These are phyloP conservation scores for Flaveria robusta DNA, from an alignment of 129 eudicot genomes.

Conservation along the genomic window DNA sequence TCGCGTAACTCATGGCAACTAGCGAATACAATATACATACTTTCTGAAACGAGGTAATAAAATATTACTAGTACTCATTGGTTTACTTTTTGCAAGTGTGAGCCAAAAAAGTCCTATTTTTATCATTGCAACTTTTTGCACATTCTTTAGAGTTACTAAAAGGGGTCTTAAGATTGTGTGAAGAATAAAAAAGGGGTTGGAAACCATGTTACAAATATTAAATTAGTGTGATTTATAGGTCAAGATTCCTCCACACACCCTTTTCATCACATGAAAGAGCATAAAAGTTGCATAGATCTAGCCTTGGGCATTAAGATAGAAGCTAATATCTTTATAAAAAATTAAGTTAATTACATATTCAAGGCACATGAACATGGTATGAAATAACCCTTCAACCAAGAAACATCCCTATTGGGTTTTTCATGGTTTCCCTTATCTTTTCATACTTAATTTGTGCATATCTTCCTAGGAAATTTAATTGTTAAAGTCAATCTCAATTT, in stretches of 20 bases:
- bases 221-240: constrained; percentile 38
- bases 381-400: constrained; percentile 39
- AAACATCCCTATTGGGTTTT: constrained; percentile 48
- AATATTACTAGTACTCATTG: not conserved
- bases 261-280: constrained; percentile 42
- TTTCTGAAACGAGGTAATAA: not conserved
- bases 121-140: constrained; percentile 12
- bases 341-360: constrained; percentile 11
- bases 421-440: constrained; percentile 35
- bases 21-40: not conserved
- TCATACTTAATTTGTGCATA: constrained; percentile 37
- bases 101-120: not conserved
- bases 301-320: constrained; percentile 44
- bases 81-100: not conserved
- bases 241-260: constrained; percentile 46
- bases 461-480: constrained; percentile 42
- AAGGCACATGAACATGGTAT: constrained; percentile 41
- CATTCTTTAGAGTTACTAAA: constrained; percentile 29
- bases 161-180: constrained; percentile 39
- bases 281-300: constrained; percentile 42
- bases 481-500: constrained; percentile 38
- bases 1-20: not conserved
- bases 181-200: constrained; percentile 33
- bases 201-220: constrained; percentile 40
- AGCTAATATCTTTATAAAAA: constrained; percentile 12